Percentiles rank a stretch among this genome's conserved stretches.
Conservation (phyloP, 2,329 filamentous ascomycete genomes). For the Talaromyces sp. region DNA sequence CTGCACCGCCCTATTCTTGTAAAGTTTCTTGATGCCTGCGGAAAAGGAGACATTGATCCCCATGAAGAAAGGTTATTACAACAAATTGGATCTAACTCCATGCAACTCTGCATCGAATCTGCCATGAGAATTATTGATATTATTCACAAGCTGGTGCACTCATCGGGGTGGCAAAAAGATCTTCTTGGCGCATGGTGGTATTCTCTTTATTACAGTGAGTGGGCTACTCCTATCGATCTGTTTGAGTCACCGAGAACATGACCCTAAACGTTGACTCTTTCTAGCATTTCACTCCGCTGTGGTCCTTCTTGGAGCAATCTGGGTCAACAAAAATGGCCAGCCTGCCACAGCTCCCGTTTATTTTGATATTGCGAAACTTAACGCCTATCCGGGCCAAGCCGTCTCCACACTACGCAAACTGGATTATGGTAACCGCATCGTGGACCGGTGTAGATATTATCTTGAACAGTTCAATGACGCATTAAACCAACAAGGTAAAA, state of each 20-base stretch:
- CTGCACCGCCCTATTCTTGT: slow-evolving; percentile 37
- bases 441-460: background rate
- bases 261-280: background rate
- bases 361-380: too few relatives aligned
- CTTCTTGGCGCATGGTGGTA: slow-evolving; percentile 41
- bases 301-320: background rate
- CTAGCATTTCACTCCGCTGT: background rate
- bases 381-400: background rate
- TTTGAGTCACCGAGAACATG: too few relatives aligned
- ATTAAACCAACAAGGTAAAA: too few relatives aligned
- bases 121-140: slow-evolving; percentile 33
- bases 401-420: background rate
- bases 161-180: slow-evolving; percentile 14
- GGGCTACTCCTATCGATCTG: background rate
- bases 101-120: slow-evolving; percentile 24
- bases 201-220: slow-evolving; percentile 33
- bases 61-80: slow-evolving; percentile 1
- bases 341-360: background rate
- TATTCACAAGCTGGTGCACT: slow-evolving; percentile 22
- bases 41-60: background rate
- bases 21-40: background rate
- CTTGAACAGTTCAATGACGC: background rate
- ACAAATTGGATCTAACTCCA: slow-evolving; percentile 12
- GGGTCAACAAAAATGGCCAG: background rate
- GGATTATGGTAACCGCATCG: background rate